Percentiles rank a stretch among this genome's conserved stretches.
Conservation (phyloP, 805 yeast genomes). For the Lipomyces spencermartinsiae region DNA sequence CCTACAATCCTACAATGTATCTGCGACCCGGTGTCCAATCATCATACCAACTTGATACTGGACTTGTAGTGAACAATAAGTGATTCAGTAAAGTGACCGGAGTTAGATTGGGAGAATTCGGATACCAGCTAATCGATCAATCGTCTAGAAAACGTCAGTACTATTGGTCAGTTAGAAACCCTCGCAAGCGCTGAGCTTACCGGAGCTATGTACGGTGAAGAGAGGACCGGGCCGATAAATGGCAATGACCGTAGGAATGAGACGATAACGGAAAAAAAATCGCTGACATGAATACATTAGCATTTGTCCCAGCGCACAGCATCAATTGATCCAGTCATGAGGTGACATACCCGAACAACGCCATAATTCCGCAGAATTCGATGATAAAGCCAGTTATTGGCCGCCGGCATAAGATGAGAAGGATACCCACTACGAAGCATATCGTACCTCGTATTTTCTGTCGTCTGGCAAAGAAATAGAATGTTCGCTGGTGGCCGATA, state of each 20-base stretch:
- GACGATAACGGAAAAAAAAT: slow-evolving; percentile 83
- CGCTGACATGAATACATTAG: slow-evolving; percentile 50
- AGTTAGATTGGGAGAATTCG: slow-evolving; percentile 66
- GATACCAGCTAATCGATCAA: slow-evolving; percentile 70
- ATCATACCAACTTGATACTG: neutral
- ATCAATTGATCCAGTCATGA: neutral
- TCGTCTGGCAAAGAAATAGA: slow-evolving; percentile 84
- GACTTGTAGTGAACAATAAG: neutral
- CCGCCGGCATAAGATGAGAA: slow-evolving; percentile 73
- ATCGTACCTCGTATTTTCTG: slow-evolving; percentile 85
- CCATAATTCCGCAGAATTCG: slow-evolving; percentile 88
- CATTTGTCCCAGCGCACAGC: neutral
- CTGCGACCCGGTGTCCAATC: neutral
- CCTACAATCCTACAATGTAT: neutral
- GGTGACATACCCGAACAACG: slow-evolving; percentile 64
- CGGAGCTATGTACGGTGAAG: slow-evolving; percentile 85
- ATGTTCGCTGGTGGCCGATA: slow-evolving; percentile 85
- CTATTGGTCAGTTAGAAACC: neutral
- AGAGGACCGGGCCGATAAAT: slow-evolving; percentile 80
- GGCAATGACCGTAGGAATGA: slow-evolving; percentile 89
- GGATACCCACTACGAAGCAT: slow-evolving; percentile 76
- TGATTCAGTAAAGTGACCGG: neutral
- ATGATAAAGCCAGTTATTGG: slow-evolving; percentile 84
- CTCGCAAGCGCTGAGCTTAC: slow-evolving; percentile 41
- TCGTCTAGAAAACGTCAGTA: slow-evolving; percentile 40